phyloP scores from a whole-genome alignment of 306 rosid species.

The Quercus berberidifolia region DNA sequence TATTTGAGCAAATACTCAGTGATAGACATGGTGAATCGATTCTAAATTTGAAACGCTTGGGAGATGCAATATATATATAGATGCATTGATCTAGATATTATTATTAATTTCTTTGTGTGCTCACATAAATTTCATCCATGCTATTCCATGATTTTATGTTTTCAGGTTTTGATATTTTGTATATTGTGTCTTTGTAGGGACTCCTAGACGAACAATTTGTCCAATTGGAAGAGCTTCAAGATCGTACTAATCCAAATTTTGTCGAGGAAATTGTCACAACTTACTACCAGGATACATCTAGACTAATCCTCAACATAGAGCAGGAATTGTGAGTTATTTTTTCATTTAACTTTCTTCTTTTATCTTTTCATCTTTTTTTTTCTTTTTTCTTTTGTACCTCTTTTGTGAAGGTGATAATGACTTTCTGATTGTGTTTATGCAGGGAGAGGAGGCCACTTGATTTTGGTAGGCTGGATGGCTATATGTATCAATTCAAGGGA shows the following conservation, averaged over 20 bases:
- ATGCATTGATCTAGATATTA: no score
- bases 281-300: constrained; percentile 66
- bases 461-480: constrained; percentile 58
- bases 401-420: background rate
- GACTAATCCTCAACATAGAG: constrained; percentile 61
- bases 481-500: constrained; percentile 85
- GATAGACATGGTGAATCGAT: no score
- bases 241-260: constrained; percentile 80
- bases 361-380: background rate
- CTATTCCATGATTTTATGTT: background rate
- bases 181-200: constrained; percentile 39
- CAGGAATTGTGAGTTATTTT: constrained; percentile 55
- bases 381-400: background rate
- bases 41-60: no score
- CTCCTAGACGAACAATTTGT: constrained; percentile 80
- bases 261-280: constrained; percentile 83
- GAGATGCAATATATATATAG: no score
- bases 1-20: no score
- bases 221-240: constrained; percentile 81
- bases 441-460: constrained; percentile 62
- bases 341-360: background rate
- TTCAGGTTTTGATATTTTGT: background rate
- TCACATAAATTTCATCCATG: background rate
- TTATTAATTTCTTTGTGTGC: background rate
- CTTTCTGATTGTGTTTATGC: constrained; percentile 17